phyloP scores from a whole-genome alignment of 2,329 filamentous ascomycete species.

The Fusarium sp. region DNA sequence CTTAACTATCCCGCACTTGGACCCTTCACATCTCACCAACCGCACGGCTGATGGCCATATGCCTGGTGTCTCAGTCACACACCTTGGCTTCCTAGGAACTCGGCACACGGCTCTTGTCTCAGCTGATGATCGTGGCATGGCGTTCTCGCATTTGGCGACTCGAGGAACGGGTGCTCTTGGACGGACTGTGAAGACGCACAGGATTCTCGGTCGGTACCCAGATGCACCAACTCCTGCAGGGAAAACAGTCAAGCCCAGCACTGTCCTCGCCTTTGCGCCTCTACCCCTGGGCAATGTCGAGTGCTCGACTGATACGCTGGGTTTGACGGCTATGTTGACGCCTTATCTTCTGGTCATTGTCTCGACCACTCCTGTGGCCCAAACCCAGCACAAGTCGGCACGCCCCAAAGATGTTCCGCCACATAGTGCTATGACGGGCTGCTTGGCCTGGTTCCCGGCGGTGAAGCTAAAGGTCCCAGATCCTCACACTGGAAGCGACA shows the following conservation, averaged over 20 bases:
- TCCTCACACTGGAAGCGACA: slow-evolving; percentile 72
- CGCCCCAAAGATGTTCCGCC: slow-evolving; percentile 91
- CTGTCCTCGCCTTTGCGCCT: slow-evolving; percentile 90
- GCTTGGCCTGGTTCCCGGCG: slow-evolving; percentile 96
- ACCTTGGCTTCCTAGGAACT: slow-evolving; percentile 94
- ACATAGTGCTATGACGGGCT: slow-evolving; percentile 93
- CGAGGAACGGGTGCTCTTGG: slow-evolving; percentile 89
- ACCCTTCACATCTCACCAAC: slow-evolving; percentile 72
- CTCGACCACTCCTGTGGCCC: slow-evolving; percentile 94
- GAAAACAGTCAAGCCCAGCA: slow-evolving; percentile 87
- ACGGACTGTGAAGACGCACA: slow-evolving; percentile 86
- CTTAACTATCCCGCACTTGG: slow-evolving; percentile 83
- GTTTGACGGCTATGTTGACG: slow-evolving; percentile 93
- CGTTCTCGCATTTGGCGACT: slow-evolving; percentile 95
- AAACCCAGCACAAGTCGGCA: slow-evolving; percentile 94
- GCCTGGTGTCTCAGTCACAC: slow-evolving; percentile 80
- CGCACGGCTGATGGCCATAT: slow-evolving; percentile 85
- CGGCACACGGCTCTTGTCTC: slow-evolving; percentile 95
- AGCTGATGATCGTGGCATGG: slow-evolving; percentile 95
- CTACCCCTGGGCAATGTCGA: slow-evolving; percentile 95
- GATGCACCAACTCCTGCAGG: slow-evolving; percentile 71
- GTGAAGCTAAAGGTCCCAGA: slow-evolving; percentile 88
- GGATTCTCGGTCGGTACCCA: slow-evolving; percentile 93
- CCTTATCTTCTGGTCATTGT: slow-evolving; percentile 97
- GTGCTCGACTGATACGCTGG: slow-evolving; percentile 86